Evolutionary conservation across 345 rosid genomes (phyloP).

Genomic region (Camelina hispida): DNA sequence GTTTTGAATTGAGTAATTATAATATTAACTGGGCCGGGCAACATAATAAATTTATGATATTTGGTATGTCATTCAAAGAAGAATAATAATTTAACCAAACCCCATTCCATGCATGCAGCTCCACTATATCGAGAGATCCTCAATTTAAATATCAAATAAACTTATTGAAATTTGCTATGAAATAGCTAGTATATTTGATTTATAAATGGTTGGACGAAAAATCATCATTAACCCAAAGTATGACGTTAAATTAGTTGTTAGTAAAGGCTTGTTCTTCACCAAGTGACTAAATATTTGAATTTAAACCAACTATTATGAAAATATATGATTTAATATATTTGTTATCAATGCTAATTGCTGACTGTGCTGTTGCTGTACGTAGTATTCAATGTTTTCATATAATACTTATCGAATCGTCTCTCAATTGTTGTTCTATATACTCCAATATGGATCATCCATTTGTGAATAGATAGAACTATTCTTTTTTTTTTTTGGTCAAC

Average conservation of each 20-base stretch:
- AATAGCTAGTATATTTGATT: too few species aligned
- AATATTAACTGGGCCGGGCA: too few species aligned
- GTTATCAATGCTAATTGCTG: neutral
- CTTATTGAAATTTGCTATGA: too few species aligned
- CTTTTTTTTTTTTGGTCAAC: slow-evolving; percentile 2
- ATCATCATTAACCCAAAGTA: neutral
- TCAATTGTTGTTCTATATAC: slow-evolving; percentile 3
- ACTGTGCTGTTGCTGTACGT: neutral
- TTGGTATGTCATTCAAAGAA: too few species aligned
- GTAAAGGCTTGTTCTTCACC: neutral
- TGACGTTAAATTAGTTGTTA: neutral
- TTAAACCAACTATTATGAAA: neutral
- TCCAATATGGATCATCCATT: slow-evolving; percentile 35
- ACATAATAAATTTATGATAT: too few species aligned
- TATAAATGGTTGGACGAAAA: neutral
- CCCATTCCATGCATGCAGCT: too few species aligned
- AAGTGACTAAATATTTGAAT: neutral
- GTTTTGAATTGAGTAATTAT: too few species aligned
- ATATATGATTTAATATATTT: too few species aligned
- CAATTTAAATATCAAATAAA: too few species aligned
- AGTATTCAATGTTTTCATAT: slow-evolving; percentile 3
- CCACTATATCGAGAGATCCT: too few species aligned
- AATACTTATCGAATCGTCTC: slow-evolving; percentile 20
- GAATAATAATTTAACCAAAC: too few species aligned
- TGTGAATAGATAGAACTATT: slow-evolving; percentile 30